Evolutionary conservation across 345 rosid species (phyloP).

Genomic region (Passiflora organensis): DNA sequence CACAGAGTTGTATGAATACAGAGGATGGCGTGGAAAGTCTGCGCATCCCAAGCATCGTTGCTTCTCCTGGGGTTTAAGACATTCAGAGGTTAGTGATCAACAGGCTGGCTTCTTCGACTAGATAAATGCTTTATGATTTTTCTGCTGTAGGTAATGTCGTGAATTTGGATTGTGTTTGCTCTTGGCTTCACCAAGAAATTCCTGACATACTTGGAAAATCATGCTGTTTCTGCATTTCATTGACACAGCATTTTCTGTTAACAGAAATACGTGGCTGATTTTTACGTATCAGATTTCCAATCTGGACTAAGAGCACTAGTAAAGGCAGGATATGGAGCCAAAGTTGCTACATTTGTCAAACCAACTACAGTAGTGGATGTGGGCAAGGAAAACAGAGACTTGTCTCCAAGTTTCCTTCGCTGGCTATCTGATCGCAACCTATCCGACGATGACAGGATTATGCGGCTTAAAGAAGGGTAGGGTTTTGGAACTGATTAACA

Average conservation of each 20-base stretch:
- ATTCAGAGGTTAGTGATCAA: slow-evolving; percentile 63
- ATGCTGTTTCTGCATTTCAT: background rate
- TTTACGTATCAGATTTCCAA: slow-evolving; percentile 89
- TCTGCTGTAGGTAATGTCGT: background rate
- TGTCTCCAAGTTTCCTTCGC: slow-evolving; percentile 67
- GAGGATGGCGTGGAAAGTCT: slow-evolving; percentile 66
- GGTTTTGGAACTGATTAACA: background rate
- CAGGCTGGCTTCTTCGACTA: too few relatives aligned
- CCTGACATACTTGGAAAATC: too few relatives aligned
- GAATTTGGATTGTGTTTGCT: background rate
- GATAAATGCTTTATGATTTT: background rate
- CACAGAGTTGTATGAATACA: slow-evolving; percentile 71
- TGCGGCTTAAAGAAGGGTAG: slow-evolving; percentile 96
- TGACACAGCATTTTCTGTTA: slow-evolving; percentile 19
- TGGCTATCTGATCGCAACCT: slow-evolving; percentile 80
- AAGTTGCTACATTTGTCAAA: slow-evolving; percentile 74
- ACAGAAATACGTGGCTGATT: slow-evolving; percentile 84
- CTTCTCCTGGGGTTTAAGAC: slow-evolving; percentile 85
- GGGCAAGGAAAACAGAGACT: slow-evolving; percentile 47
- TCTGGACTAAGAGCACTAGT: slow-evolving; percentile 88
- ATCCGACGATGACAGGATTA: slow-evolving; percentile 53
- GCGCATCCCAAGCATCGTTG: slow-evolving; percentile 68
- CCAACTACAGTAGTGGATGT: slow-evolving; percentile 66
- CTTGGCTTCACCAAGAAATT: background rate
- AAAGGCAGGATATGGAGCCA: slow-evolving; percentile 87